phyloP scores from a whole-genome alignment of 805 yeast genomes.

The Saccharomycopsis lassenensis region DNA sequence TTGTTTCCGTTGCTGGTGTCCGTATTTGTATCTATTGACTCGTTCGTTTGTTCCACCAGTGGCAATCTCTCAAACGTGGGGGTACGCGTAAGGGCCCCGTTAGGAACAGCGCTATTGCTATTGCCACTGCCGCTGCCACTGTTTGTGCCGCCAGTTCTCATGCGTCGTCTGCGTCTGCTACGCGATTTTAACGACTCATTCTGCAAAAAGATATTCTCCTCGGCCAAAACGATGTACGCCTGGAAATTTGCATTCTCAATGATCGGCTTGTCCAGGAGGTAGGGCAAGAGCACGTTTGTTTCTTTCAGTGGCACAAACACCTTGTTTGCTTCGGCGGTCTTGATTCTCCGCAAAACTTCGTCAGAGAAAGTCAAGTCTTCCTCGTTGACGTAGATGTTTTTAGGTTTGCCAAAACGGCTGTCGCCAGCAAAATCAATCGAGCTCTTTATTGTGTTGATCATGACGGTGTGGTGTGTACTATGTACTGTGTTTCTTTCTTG shows the following conservation, averaged over 20 bases:
- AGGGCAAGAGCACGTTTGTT: constrained; percentile 12
- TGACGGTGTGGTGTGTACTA: too few relatives aligned
- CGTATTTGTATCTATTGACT: constrained; percentile 7
- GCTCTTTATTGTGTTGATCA: too few relatives aligned
- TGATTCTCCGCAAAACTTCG: constrained; percentile 1
- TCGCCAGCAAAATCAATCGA: too few relatives aligned
- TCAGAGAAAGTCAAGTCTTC: constrained; percentile 3
- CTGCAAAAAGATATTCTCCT: constrained; percentile 18
- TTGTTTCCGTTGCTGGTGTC: constrained; percentile 1
- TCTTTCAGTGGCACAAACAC: constrained; percentile 9
- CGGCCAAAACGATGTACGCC: constrained; percentile 15
- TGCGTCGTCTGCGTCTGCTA: constrained; percentile 4
- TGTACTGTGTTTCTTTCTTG: too few relatives aligned
- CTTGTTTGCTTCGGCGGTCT: not conserved
- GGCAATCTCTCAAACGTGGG: not conserved
- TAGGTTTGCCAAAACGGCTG: too few relatives aligned
- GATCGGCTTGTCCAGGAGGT: constrained; percentile 15
- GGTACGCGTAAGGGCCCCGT: not conserved
- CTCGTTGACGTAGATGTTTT: constrained; percentile 12
- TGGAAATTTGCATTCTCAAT: constrained; percentile 15
- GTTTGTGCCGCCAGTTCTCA: constrained; percentile 12
- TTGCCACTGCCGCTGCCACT: not conserved
- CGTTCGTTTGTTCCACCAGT: not conserved
- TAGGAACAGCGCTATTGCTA: not conserved
- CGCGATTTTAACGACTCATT: constrained; percentile 8